Evolutionary conservation across 306 rosid species (phyloP).

Genomic region (Neltuma alba): DNA sequence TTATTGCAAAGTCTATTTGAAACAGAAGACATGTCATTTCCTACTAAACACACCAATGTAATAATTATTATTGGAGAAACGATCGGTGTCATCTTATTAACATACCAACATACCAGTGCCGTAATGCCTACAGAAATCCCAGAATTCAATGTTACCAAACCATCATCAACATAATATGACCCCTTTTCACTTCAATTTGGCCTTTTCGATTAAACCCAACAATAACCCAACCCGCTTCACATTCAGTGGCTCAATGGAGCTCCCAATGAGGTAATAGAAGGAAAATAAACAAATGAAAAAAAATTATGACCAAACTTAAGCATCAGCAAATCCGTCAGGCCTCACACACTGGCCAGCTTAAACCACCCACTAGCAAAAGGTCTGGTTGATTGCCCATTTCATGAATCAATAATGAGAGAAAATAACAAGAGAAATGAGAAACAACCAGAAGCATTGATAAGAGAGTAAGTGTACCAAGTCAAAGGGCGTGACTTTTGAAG

Average conservation of each 20-base stretch:
- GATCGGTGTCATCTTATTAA: neutral
- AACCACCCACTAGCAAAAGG: neutral
- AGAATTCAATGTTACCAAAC: neutral
- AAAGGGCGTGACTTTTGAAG: slow-evolving; percentile 45
- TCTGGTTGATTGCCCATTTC: neutral
- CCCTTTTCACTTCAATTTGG: neutral
- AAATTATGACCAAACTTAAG: neutral
- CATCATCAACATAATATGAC: neutral
- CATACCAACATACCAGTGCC: neutral
- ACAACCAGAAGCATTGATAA: neutral
- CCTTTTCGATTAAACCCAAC: slow-evolving; percentile 5
- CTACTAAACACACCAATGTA: neutral
- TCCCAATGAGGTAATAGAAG: neutral
- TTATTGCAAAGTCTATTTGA: neutral
- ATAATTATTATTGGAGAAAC: neutral
- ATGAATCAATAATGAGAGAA: neutral
- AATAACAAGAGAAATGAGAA: neutral
- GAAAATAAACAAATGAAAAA: neutral
- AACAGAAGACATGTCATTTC: neutral
- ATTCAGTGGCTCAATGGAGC: neutral
- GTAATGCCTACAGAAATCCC: neutral
- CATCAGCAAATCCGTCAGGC: neutral
- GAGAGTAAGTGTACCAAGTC: slow-evolving; percentile 40
- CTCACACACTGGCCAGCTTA: neutral
- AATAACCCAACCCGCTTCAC: neutral